Conservation (phyloP, 805 yeast species). For the Metschnikowia baotianmanensis region DNA sequence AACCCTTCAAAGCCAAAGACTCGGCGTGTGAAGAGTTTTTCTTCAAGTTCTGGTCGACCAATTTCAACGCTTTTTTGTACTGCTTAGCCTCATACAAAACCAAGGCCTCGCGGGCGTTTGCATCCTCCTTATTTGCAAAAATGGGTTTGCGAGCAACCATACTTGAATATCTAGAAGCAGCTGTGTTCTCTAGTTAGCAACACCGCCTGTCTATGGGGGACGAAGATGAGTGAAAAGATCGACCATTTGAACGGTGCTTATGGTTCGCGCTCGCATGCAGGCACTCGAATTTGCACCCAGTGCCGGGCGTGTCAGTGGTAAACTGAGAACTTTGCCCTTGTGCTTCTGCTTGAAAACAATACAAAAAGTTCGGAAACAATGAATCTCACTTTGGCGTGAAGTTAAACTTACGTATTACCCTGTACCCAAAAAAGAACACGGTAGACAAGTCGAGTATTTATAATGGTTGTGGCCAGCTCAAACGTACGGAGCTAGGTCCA, state of each 20-base stretch:
- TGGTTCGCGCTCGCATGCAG: constrained; percentile 3
- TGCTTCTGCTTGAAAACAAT: too few species aligned
- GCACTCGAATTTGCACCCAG: constrained; percentile 4
- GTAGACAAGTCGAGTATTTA: too few species aligned
- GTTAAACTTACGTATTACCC: too few species aligned
- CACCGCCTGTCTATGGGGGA: neutral
- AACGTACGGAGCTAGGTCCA: too few species aligned
- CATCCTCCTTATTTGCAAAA: constrained; percentile 60
- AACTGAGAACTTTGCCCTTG: too few species aligned
- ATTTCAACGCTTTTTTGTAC: constrained; percentile 79
- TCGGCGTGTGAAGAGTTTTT: constrained; percentile 76
- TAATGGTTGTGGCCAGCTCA: too few species aligned
- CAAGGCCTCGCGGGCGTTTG: constrained; percentile 76
- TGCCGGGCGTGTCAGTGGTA: too few species aligned
- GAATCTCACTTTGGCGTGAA: too few species aligned
- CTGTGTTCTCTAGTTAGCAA: too few species aligned
- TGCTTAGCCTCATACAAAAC: constrained; percentile 80
- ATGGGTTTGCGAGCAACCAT: constrained; percentile 28
- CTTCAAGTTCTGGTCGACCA: constrained; percentile 72
- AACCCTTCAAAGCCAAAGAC: constrained; percentile 81
- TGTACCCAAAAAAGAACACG: too few species aligned
- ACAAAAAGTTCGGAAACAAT: too few species aligned
- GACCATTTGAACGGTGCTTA: neutral
- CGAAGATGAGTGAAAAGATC: neutral
- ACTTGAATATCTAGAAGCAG: neutral